Base-by-base conservation (phyloP, 2,329 filamentous ascomycete species). In the Diaporthe longicolla region DNA sequence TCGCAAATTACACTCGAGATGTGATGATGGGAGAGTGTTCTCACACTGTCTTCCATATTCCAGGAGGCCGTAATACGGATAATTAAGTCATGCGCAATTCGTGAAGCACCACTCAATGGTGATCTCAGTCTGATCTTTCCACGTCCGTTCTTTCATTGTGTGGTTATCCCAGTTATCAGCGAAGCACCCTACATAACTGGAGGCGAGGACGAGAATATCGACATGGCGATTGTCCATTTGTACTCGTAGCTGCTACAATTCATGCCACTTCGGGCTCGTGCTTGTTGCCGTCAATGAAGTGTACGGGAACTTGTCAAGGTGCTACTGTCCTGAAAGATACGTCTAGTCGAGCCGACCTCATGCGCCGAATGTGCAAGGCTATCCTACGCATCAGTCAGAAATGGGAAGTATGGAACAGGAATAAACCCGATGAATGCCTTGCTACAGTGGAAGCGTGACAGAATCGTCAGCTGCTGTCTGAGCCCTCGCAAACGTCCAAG, bases 31-130 rank as follows among this genome's bases (percentile, higher is more conserved):
- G n/a, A 54, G 32, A 17, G n/a, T 6, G 8, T 1, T 32, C 32
- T 29, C 37, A 68, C 63, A 68, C 17, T 40, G 29, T 11, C 4
- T 68, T 21, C 63, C 48, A 32, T 26, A 68, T 21, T 68, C 48
- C 11, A 68, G 11, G 4, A 68, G 11, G 9, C 48, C 63, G 5
- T 24, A 68, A 24, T 26, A 29, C 10, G 29, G 15, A 5, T 26
- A 24, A 7, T 40, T 3, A 15, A 65, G 61, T 9, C 13, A 11
- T 24, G 45, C 19, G 8, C 48, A 68, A 9, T 26, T 68, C 8
- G 3, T 54, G 48, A 15, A n/a, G 32, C 63, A 68, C 45, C 45
- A 52, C 4, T 26, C 32, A 21, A 24, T 2, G 63, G 13, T 68
- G 29, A 68, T 26, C 4, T 21, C n/a, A 19, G 0, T 1, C 9